Evolutionary conservation across 169 alveolate species (phyloP), one percentile per base, ranked within the genome.

Genomic region (Plasmodium reichenowi): DNA sequence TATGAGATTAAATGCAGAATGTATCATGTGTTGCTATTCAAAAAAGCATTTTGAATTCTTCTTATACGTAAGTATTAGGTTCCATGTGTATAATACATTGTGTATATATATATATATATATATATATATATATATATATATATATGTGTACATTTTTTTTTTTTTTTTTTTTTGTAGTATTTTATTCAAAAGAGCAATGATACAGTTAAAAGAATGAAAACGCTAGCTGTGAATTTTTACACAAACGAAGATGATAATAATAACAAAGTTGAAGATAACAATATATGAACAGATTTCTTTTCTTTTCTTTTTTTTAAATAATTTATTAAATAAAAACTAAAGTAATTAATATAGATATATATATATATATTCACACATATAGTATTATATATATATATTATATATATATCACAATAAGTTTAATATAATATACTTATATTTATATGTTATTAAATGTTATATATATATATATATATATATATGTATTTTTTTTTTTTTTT

Each of bases 1-100:
- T 22, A 70, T 83, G 86, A 72, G 91, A 43, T 63, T 83, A 48
- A 60, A 83, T 70, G 91, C 74, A 26, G 91, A 83, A 62, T 70
- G 74, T n/a, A 70, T 83, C 26, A 58, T 83, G 72, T 54, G 86
- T 70, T 83, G 91, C 66, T 83, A 83, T 54, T 83, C 86, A 24
- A 10, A 62, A 62, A 83, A 83, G 50, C 91, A 71, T 59, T 58
- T 83, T 47, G 86, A 71, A 70, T 83, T 59, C 45, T 71, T 83
- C 78, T 45, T 78, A 78, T 64, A 78, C 78, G 89, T 78, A 78
- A 78, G 89, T 66, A 38, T 38, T 38, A 38, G 5, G 47, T 38
- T 38, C 4, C 9, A 38, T 38, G 10, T 38, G 17, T 45, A 20
- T 26, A 48, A 50, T 50, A 66, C 17, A 60, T n/a, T n/a, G 22